Evolutionary conservation across 1,284 basidiomycete species (phyloP).

Genomic region (Chondrostereum purpureum): DNA sequence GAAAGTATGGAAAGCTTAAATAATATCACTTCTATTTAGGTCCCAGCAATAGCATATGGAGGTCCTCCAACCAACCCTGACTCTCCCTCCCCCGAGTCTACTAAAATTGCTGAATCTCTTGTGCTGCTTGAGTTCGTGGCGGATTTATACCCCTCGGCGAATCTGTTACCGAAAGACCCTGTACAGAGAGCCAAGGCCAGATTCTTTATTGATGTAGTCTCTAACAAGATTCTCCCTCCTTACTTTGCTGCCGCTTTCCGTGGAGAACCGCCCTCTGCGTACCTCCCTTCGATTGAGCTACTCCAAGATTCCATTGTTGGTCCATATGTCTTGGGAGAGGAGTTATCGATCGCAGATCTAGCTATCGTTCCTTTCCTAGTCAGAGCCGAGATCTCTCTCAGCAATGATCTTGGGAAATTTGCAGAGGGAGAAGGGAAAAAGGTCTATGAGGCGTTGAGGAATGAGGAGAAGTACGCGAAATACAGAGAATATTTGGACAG

Average conservation of each 20-base stretch:
- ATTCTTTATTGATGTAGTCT: constrained; percentile 51
- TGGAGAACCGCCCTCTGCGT: constrained; percentile 33
- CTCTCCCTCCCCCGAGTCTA: constrained; percentile 47
- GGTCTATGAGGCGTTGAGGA: constrained; percentile 29
- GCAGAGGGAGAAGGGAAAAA: constrained; percentile 35
- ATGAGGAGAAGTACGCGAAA: constrained; percentile 33
- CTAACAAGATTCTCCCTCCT: constrained; percentile 34
- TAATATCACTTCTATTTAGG: constrained; percentile 22
- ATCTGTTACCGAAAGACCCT: constrained; percentile 47
- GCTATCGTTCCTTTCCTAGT: constrained; percentile 44
- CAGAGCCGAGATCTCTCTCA: constrained; percentile 31
- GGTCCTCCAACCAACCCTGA: constrained; percentile 46
- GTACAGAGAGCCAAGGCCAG: constrained; percentile 48
- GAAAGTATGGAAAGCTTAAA: not conserved
- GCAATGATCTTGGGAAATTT: constrained; percentile 40
- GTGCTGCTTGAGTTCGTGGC: constrained; percentile 59
- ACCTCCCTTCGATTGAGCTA: constrained; percentile 31
- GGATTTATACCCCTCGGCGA: constrained; percentile 41
- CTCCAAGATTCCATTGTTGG: constrained; percentile 33
- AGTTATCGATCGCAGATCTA: constrained; percentile 50
- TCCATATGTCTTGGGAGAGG: constrained; percentile 34
- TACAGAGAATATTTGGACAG: constrained; percentile 35
- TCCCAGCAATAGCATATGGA: constrained; percentile 54
- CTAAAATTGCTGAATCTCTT: constrained; percentile 56
- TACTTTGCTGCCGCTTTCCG: constrained; percentile 28